phyloP scores from a whole-genome alignment of 495 filamentous ascomycete genomes.

The Penicillium mononematosum region DNA sequence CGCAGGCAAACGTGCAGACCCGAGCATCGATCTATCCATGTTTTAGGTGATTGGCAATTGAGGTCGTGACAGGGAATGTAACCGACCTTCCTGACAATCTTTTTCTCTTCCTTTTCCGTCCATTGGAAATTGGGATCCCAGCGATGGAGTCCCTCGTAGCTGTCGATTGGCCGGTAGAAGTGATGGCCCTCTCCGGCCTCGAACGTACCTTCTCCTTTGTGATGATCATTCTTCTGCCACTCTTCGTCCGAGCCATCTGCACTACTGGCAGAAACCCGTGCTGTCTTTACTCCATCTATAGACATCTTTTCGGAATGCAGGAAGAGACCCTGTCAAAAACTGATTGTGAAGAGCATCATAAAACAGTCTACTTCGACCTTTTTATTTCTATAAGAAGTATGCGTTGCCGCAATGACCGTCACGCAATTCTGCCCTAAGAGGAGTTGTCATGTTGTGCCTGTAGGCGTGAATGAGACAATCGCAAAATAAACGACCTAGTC shows the following conservation, averaged over 20 bases:
- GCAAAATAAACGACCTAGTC: background rate
- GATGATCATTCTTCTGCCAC: conserved; percentile 7
- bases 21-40: conserved; percentile 35
- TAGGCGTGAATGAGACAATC: background rate
- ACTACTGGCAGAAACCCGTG: conserved; percentile 6
- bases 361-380: background rate
- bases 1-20: conserved; percentile 53
- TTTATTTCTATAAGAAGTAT: background rate
- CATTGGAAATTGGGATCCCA: conserved; percentile 63
- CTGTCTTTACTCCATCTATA: background rate
- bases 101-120: conserved; percentile 60
- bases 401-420: background rate
- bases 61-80: conserved; percentile 20
- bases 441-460: background rate
- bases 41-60: background rate
- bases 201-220: conserved; percentile 12
- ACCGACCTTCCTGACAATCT: conserved; percentile 17
- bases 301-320: conserved; percentile 2
- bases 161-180: conserved; percentile 49
- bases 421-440: background rate
- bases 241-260: conserved; percentile 16
- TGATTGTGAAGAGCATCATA: background rate
- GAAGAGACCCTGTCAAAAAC: background rate
- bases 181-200: conserved; percentile 13
- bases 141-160: conserved; percentile 60